phyloP scores from a whole-genome alignment of 2,329 filamentous ascomycete genomes.

The Coniochaeta sp. region DNA sequence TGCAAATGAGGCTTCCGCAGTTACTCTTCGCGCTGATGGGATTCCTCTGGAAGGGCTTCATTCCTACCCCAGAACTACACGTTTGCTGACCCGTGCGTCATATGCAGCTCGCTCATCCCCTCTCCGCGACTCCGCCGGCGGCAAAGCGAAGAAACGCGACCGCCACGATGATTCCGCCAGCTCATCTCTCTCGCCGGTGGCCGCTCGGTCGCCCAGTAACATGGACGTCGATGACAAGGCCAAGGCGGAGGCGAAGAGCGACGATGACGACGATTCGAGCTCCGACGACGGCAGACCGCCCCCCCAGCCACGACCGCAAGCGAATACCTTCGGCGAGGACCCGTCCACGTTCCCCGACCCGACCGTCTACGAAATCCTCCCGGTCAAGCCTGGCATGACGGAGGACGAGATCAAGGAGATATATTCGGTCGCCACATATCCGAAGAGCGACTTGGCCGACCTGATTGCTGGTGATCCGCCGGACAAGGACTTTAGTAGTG shows the following conservation, averaged over 20 bases:
- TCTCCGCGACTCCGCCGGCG: conserved; percentile 32
- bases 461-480: conserved; percentile 84
- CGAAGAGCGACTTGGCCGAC: conserved; percentile 71
- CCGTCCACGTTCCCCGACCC: conserved; percentile 87
- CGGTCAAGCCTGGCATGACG: conserved; percentile 66
- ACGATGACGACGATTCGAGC: conserved; percentile 36
- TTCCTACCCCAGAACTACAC: background rate
- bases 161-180: conserved; percentile 49
- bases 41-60: no score
- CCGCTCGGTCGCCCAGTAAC: conserved; percentile 40
- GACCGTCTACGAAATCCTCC: conserved; percentile 87
- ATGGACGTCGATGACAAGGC: conserved; percentile 55
- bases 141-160: conserved; percentile 42
- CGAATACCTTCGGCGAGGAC: conserved; percentile 87
- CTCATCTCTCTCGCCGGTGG: conserved; percentile 53
- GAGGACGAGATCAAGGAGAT: conserved; percentile 83
- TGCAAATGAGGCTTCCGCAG: no score
- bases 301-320: conserved; percentile 61
- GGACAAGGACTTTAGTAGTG: conserved; percentile 91
- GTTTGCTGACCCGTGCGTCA: conserved; percentile 10
- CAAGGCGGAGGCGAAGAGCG: conserved; percentile 30
- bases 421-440: conserved; percentile 80
- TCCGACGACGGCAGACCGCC: conserved; percentile 53
- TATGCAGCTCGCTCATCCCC: conserved; percentile 46
- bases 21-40: no score